phyloP scores from a whole-genome alignment of 495 filamentous ascomycete species.

The Neurospora tetrasperma region DNA sequence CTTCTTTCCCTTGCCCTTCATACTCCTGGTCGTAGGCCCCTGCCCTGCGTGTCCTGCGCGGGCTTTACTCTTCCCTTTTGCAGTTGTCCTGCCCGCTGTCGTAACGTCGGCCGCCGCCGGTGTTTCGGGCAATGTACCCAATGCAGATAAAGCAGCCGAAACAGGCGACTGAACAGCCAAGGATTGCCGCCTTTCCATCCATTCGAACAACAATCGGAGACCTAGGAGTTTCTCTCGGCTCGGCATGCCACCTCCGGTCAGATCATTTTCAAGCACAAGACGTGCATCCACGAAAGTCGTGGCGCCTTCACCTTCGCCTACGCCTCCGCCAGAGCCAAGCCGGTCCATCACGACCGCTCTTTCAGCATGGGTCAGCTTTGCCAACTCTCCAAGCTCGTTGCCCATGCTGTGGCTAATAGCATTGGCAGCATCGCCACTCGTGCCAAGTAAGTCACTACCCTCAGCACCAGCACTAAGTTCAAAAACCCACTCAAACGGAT shows the following conservation, averaged over 20 bases:
- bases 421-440: neutral
- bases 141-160: neutral
- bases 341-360: conserved; percentile 56
- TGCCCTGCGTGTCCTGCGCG: neutral
- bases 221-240: conserved; percentile 63
- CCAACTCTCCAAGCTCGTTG: conserved; percentile 43
- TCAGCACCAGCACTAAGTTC: neutral
- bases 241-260: conserved; percentile 37
- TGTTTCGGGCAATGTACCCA: neutral
- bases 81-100: neutral
- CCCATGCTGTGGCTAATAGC: neutral
- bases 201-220: conserved; percentile 69
- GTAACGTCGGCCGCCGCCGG: neutral
- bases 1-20: conserved; percentile 23
- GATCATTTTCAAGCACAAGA: conserved; percentile 55
- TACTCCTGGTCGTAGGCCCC: conserved; percentile 10
- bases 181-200: conserved; percentile 46
- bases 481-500: conserved; percentile 69
- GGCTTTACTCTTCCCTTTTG: neutral
- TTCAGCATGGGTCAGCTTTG: conserved; percentile 64
- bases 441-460: neutral
- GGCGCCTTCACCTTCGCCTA: conserved; percentile 36
- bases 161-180: neutral
- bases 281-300: conserved; percentile 68
- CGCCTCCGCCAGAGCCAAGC: conserved; percentile 29